Evolutionary conservation across 345 rosid species (phyloP).

Genomic region (Salix purpurea): DNA sequence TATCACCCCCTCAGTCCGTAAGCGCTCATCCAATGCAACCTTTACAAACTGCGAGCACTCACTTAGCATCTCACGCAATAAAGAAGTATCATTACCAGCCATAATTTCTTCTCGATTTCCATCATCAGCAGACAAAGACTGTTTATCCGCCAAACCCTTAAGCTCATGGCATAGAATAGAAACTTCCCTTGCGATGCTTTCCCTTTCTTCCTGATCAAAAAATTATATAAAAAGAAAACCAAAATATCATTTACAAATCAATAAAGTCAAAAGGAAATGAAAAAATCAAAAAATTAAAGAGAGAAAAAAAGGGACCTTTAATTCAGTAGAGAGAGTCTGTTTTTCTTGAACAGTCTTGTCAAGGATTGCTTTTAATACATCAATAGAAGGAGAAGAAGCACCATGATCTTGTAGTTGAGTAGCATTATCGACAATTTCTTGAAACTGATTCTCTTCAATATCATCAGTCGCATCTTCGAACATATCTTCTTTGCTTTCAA

Average conservation of each 20-base stretch:
- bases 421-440: constrained; percentile 12
- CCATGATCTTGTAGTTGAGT: neutral
- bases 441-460: constrained; percentile 38
- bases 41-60: constrained; percentile 47
- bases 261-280: neutral
- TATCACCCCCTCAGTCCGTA: constrained; percentile 37
- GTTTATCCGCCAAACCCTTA: constrained; percentile 29
- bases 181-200: constrained; percentile 40
- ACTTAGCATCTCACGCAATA: constrained; percentile 29
- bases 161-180: constrained; percentile 40
- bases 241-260: neutral
- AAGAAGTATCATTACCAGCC: constrained; percentile 2
- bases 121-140: constrained; percentile 14
- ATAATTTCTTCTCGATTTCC: constrained; percentile 12
- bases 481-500: constrained; percentile 78
- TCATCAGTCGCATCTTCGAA: constrained; percentile 86
- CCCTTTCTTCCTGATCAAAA: constrained; percentile 51
- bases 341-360: constrained; percentile 1
- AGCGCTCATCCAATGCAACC: constrained; percentile 39
- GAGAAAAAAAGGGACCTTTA: neutral
- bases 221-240: neutral
- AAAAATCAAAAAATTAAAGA: neutral
- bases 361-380: neutral
- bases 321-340: neutral
- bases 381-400: neutral